Percentiles rank a stretch among this genome's conserved stretches.
Conservation (phyloP, 257 asterid species). For the Solanum clarkiae region DNA sequence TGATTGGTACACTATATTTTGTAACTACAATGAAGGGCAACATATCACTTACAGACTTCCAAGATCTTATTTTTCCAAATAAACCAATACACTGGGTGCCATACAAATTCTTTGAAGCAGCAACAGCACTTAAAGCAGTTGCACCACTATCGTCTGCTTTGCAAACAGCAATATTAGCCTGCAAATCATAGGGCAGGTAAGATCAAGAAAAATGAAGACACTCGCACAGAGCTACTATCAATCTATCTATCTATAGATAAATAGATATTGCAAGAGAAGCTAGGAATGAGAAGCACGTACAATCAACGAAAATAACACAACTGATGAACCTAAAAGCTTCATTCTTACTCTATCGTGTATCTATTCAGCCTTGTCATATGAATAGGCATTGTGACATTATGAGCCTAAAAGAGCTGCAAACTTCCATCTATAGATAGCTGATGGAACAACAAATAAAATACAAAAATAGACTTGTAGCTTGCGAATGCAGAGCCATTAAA, state of each 20-base stretch:
- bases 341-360: background rate
- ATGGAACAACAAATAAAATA: background rate
- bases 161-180: slow-evolving; percentile 96
- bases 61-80: slow-evolving; percentile 90
- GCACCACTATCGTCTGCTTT: slow-evolving; percentile 94
- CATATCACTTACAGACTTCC: slow-evolving; percentile 81
- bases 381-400: background rate
- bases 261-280: background rate
- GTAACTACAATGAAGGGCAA: background rate
- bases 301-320: background rate
- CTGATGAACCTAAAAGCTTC: background rate
- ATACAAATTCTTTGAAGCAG: slow-evolving; percentile 79
- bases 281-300: background rate
- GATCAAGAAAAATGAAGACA: background rate
- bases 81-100: slow-evolving; percentile 92
- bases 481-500: background rate
- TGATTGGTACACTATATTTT: background rate
- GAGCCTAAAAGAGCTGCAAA: background rate
- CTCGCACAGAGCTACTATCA: background rate
- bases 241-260: background rate
- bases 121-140: slow-evolving; percentile 67
- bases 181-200: slow-evolving; percentile 7
- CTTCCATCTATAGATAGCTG: background rate
- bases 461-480: background rate
- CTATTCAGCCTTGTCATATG: background rate